A percentile compares a stretch with the other conserved stretches of the same genome.
These are phyloP conservation scores for Aegilops speltoides DNA, from an alignment of 176 grass and related monocot genomes.

Conservation along the genomic window DNA sequence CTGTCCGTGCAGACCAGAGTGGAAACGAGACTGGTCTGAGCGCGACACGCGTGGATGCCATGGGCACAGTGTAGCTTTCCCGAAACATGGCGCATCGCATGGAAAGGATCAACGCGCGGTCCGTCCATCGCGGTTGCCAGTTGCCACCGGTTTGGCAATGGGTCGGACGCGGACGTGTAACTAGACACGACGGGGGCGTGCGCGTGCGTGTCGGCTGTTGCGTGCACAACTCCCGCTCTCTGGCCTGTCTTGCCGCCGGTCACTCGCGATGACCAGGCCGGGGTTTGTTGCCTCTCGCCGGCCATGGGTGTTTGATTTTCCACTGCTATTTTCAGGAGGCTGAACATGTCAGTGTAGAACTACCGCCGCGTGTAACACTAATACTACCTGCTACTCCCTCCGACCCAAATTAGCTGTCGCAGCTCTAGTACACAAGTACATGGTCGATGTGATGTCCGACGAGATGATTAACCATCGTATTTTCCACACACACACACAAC, in stretches of 20 bases:
- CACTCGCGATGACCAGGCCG: neutral
- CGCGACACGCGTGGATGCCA: neutral
- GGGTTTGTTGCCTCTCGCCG: neutral
- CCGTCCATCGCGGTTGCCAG: neutral
- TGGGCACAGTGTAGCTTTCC: neutral
- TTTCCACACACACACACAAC: too few relatives aligned
- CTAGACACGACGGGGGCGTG: neutral
- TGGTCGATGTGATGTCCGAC: too few relatives aligned
- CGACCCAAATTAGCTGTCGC: too few relatives aligned
- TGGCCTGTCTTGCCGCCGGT: neutral
- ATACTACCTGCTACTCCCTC: too few relatives aligned
- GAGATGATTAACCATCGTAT: too few relatives aligned
- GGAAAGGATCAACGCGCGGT: neutral
- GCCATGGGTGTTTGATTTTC: neutral
- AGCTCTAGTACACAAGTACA: too few relatives aligned
- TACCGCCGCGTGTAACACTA: too few relatives aligned
- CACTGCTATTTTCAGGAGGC: neutral
- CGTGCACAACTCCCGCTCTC: neutral
- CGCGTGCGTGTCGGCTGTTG: neutral
- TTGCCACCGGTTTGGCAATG: neutral
- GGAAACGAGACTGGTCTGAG: neutral
- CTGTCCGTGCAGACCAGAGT: neutral
- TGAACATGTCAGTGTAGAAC: too few relatives aligned
- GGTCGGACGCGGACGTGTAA: constrained; percentile 24
- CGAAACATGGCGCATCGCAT: neutral